These are phyloP conservation scores for Fusarium fujikuroi DNA, from an alignment of 2,329 filamentous ascomycete genomes.

Conservation along the genomic window DNA sequence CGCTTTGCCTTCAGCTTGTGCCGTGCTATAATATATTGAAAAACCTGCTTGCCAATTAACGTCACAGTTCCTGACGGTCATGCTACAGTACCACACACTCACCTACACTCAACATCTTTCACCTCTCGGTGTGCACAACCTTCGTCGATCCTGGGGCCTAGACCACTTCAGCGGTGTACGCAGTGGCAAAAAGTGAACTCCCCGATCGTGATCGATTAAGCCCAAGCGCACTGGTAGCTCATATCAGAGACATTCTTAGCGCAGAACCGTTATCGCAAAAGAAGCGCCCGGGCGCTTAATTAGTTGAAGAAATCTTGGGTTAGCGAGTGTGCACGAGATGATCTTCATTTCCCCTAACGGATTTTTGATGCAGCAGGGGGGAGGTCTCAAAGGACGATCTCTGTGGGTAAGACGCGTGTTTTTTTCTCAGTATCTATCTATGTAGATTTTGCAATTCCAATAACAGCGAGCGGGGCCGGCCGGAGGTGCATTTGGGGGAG, in stretches of 20 bases:
- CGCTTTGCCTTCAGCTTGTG: background rate
- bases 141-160: slow-evolving; percentile 21
- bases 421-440: slow-evolving; percentile 11
- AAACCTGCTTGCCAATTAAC: slow-evolving; percentile 24
- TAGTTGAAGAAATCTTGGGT: background rate
- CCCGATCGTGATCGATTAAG: slow-evolving; percentile 32
- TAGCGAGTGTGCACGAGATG: slow-evolving; percentile 29
- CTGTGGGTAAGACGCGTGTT: slow-evolving; percentile 39
- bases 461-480: slow-evolving; percentile 18
- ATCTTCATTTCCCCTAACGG: slow-evolving; percentile 42
- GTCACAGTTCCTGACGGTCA: slow-evolving; percentile 19
- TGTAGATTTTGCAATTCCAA: background rate
- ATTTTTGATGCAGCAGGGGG: slow-evolving; percentile 24
- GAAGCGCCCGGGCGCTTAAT: slow-evolving; percentile 33
- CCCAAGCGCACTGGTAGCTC: slow-evolving; percentile 1
- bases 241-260: slow-evolving; percentile 28
- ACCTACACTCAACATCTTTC: background rate
- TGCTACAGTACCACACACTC: background rate
- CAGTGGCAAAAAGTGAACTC: slow-evolving; percentile 25
- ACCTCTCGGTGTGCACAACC: slow-evolving; percentile 13
- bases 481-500: slow-evolving; percentile 8
- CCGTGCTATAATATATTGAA: background rate
- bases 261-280: slow-evolving; percentile 14
- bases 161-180: background rate
- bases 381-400: slow-evolving; percentile 10